phyloP scores from a whole-genome alignment of 2,329 filamentous ascomycete genomes.

The Fusarium penzigii region DNA sequence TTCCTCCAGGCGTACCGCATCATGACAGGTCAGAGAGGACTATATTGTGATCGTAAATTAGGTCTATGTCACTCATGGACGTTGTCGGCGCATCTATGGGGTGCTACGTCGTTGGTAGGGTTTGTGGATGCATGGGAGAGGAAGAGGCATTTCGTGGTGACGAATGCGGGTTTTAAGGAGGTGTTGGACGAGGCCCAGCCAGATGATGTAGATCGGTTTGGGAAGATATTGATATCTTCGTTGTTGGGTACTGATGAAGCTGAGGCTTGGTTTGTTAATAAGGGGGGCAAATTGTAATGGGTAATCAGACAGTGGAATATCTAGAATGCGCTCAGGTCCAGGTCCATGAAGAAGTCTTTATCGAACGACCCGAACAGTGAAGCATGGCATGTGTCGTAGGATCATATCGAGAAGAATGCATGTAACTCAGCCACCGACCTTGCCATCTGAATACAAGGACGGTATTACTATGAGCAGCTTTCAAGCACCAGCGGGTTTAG shows the following conservation, averaged over 20 bases:
- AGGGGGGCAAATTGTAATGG: slow-evolving; percentile 15
- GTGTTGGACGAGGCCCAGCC: slow-evolving; percentile 39
- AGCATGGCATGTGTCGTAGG: too few species aligned
- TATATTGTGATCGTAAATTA: slow-evolving; percentile 32
- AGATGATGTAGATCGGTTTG: slow-evolving; percentile 46
- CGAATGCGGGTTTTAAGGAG: slow-evolving; percentile 27
- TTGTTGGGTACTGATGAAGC: slow-evolving; percentile 36
- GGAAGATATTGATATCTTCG: slow-evolving; percentile 36
- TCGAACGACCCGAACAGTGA: too few species aligned
- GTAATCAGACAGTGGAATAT: background rate
- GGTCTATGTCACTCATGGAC: slow-evolving; percentile 41
- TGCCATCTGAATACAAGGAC: too few species aligned
- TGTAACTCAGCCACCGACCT: too few species aligned
- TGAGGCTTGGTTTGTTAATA: slow-evolving; percentile 35
- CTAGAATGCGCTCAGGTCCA: background rate
- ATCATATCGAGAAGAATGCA: background rate
- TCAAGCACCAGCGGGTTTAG: slow-evolving; percentile 29
- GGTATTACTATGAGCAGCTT: too few species aligned
- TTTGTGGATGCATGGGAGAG: slow-evolving; percentile 42
- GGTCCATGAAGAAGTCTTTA: background rate
- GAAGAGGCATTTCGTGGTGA: slow-evolving; percentile 38
- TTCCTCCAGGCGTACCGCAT: slow-evolving; percentile 42
- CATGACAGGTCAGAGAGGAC: slow-evolving; percentile 29
- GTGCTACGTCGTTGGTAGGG: slow-evolving; percentile 35
- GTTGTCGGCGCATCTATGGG: slow-evolving; percentile 41